phyloP scores from a whole-genome alignment of 1,139 yeast genomes.

The Debaryomyces sp. region DNA sequence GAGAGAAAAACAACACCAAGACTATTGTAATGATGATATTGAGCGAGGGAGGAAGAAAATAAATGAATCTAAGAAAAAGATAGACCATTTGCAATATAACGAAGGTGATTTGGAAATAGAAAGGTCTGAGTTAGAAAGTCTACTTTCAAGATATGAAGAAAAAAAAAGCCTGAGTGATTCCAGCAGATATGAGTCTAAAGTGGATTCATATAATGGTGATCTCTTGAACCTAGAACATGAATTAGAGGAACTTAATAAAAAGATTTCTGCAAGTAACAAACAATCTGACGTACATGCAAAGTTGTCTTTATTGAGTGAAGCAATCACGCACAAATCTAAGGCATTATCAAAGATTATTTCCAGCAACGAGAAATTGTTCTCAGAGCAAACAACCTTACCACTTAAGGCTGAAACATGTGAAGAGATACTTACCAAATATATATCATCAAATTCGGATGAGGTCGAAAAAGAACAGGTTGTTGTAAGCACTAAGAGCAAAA shows the following conservation, averaged over 20 bases:
- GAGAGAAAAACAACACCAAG: slow-evolving; percentile 44
- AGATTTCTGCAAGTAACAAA: slow-evolving; percentile 53
- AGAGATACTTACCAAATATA: slow-evolving; percentile 17
- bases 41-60: slow-evolving; percentile 33
- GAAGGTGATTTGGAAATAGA: slow-evolving; percentile 33
- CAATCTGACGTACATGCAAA: slow-evolving; percentile 64
- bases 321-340: slow-evolving; percentile 26
- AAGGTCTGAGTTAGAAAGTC: slow-evolving; percentile 33
- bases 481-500: slow-evolving; percentile 6
- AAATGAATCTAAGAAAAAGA: slow-evolving; percentile 31
- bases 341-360: slow-evolving; percentile 19
- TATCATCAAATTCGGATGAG: slow-evolving; percentile 12
- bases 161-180: slow-evolving; percentile 31
- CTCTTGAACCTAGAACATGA: slow-evolving; percentile 52
- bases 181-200: slow-evolving; percentile 33
- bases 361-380: slow-evolving; percentile 13
- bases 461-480: slow-evolving; percentile 14
- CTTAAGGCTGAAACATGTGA: slow-evolving; percentile 29
- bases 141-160: slow-evolving; percentile 31
- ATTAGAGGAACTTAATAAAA: slow-evolving; percentile 55
- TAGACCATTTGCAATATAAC: slow-evolving; percentile 44
- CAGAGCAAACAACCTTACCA: slow-evolving; percentile 19
- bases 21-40: slow-evolving; percentile 39
- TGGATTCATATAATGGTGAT: slow-evolving; percentile 40
- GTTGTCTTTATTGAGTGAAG: slow-evolving; percentile 45